A percentile compares a stretch with the other conserved stretches of the same genome.
These are phyloP conservation scores for Perilla frutescens DNA, from an alignment of 257 asterid species.

Conservation along the genomic window DNA sequence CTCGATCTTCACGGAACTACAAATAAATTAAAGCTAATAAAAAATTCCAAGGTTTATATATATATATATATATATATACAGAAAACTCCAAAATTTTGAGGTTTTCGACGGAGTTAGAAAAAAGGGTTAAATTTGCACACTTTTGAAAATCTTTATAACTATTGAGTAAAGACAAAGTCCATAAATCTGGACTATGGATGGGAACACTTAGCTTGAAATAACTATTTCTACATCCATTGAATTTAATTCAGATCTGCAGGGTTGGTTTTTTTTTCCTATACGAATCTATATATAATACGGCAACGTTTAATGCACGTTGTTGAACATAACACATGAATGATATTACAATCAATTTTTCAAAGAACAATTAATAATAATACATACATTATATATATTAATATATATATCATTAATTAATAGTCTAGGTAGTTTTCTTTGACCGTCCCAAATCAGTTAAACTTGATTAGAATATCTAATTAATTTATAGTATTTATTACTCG, in stretches of 20 bases:
- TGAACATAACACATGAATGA: neutral
- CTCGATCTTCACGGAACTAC: too few relatives aligned
- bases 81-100: too few relatives aligned
- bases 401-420: too few relatives aligned
- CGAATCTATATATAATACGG: neutral
- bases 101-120: too few relatives aligned
- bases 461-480: too few relatives aligned
- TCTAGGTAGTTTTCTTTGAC: neutral
- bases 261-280: neutral
- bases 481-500: neutral
- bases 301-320: neutral
- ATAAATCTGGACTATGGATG: neutral
- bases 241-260: neutral
- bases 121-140: too few relatives aligned
- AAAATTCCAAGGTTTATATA: too few relatives aligned
- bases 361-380: neutral
- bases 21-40: too few relatives aligned
- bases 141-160: too few relatives aligned
- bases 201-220: neutral
- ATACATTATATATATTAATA: too few relatives aligned
- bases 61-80: too few relatives aligned
- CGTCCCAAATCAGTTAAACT: neutral
- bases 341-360: neutral
- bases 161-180: neutral
- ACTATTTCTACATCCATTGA: constrained; percentile 3